phyloP scores from a whole-genome alignment of 2,329 filamentous ascomycete species.

The Dryadomyces quercivorus region DNA sequence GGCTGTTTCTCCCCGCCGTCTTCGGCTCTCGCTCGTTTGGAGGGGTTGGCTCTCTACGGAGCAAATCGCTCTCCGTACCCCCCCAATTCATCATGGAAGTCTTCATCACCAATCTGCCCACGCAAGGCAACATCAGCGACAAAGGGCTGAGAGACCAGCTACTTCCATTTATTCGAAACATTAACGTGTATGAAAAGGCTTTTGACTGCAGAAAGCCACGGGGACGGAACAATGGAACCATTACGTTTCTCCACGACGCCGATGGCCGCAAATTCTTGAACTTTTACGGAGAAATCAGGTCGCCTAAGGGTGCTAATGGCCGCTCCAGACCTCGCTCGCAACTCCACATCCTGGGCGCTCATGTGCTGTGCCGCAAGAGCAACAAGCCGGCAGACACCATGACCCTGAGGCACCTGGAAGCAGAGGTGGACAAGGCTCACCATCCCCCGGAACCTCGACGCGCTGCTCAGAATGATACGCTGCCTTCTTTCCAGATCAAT shows the following conservation, averaged over 20 bases:
- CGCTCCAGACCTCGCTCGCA: constrained; percentile 9
- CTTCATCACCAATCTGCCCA: constrained; percentile 30
- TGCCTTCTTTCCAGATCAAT: constrained; percentile 6
- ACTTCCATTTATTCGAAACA: constrained; percentile 22
- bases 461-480: not conserved
- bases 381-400: constrained; percentile 7
- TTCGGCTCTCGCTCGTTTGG: not conserved
- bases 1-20: too few species aligned
- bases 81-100: constrained; percentile 28
- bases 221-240: constrained; percentile 20
- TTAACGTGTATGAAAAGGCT: constrained; percentile 24
- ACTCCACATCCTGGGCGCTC: constrained; percentile 17
- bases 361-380: constrained; percentile 19
- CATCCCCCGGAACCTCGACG: not conserved
- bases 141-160: constrained; percentile 26
- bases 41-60: too few species aligned
- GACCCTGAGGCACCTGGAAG: constrained; percentile 11
- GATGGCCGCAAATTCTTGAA: constrained; percentile 32
- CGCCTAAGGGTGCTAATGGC: not conserved
- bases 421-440: constrained; percentile 10
- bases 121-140: constrained; percentile 21
- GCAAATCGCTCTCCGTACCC: too few species aligned
- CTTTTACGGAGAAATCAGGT: constrained; percentile 16
- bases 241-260: constrained; percentile 27
- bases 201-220: constrained; percentile 31